Evolutionary conservation across 2,329 filamentous ascomycete species (phyloP).

Genomic region (Alternaria ethzedia): DNA sequence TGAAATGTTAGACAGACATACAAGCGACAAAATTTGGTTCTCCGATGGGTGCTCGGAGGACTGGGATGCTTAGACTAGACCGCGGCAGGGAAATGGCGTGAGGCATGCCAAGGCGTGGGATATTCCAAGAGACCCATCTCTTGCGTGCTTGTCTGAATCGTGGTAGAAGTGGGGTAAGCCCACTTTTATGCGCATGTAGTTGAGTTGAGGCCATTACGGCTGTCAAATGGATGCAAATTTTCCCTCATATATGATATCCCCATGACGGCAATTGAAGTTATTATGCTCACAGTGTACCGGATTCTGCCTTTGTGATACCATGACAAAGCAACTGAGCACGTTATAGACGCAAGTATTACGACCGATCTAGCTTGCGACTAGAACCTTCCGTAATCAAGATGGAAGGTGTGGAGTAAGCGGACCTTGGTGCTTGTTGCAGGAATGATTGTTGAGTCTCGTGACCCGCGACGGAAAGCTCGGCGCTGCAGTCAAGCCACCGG

Average conservation of each 20-base stretch:
- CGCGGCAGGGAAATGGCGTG: background rate
- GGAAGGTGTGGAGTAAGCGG: slow-evolving; percentile 3
- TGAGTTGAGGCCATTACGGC: background rate
- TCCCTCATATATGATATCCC: background rate
- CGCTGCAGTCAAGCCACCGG: slow-evolving; percentile 16
- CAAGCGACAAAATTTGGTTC: background rate
- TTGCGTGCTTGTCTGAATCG: slow-evolving; percentile 2
- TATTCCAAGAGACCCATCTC: background rate
- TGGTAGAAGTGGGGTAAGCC: background rate
- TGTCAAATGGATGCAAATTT: background rate
- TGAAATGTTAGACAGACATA: background rate
- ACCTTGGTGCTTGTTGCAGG: background rate
- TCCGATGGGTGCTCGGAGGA: background rate
- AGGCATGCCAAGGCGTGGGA: slow-evolving; percentile 7
- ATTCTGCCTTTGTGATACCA: background rate
- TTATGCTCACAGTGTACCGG: background rate
- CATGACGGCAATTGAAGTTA: background rate
- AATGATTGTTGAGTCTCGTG: slow-evolving; percentile 31
- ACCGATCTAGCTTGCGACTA: background rate
- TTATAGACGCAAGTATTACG: background rate
- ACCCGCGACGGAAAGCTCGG: slow-evolving; percentile 22
- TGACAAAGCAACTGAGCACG: background rate
- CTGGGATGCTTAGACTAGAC: background rate
- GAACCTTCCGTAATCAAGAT: slow-evolving; percentile 6
- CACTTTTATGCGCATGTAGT: background rate